Percentiles rank a stretch among this genome's conserved stretches.
Conservation (phyloP, 305 asterid species). For the Fraxinus platypoda region DNA sequence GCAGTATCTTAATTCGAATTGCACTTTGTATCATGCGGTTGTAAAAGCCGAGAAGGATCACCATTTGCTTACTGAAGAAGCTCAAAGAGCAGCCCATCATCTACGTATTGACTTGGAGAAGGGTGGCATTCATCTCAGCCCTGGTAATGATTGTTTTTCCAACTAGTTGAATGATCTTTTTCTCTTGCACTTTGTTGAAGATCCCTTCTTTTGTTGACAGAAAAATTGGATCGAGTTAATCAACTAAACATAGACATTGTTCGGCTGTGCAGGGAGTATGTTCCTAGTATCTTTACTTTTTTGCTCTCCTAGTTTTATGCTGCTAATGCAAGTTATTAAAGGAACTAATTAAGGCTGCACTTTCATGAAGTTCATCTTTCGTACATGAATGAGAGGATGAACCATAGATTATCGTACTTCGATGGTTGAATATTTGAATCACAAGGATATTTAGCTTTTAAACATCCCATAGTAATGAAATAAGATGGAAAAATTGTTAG, state of each 20-base stretch:
- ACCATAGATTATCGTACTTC: neutral
- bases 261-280: slow-evolving; percentile 89
- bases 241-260: slow-evolving; percentile 66
- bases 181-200: slow-evolving; percentile 16
- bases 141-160: slow-evolving; percentile 50
- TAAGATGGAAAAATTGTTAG: neutral
- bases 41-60: slow-evolving; percentile 71
- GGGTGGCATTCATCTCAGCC: slow-evolving; percentile 92
- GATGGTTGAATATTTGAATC: neutral
- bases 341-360: neutral
- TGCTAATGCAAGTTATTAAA: neutral
- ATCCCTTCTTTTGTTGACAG: slow-evolving; percentile 47
- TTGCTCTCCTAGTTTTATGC: neutral
- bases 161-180: slow-evolving; percentile 17
- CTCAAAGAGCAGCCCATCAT: slow-evolving; percentile 66
- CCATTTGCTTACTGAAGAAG: slow-evolving; percentile 77
- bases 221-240: slow-evolving; percentile 66
- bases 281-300: slow-evolving; percentile 15
- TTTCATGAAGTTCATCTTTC: neutral
- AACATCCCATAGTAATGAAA: neutral
- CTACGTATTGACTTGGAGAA: slow-evolving; percentile 83
- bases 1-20: slow-evolving; percentile 85
- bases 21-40: slow-evolving; percentile 70
- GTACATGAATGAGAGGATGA: neutral
- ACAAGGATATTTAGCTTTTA: neutral